Evolutionary conservation across 176 grass and related monocot species (phyloP), one percentile per base, ranked within the genome.

Genomic region (Alloteropsis semialata): DNA sequence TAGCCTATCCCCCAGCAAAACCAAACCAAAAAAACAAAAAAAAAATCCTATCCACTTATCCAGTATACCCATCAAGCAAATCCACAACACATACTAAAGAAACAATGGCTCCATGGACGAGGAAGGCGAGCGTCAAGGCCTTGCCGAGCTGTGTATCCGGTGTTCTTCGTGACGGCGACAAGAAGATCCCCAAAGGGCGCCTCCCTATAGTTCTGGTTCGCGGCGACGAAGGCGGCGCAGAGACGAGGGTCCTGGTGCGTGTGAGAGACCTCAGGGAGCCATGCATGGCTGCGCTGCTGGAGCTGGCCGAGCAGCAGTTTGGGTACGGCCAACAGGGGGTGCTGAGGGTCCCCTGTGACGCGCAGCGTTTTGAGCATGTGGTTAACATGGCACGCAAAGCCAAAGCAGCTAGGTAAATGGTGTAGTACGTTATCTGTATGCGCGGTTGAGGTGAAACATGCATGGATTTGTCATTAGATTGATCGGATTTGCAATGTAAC

Each of bases 301-400:
- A 79, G 59, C 16, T 79, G 43, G 43, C 76, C 18, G 76, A 46
- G 76, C 11, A 65, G 3, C 60, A 65, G 59, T 79, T 79, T n/a
- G 59, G 76, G 3, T 79, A 79, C 29, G 41, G 18, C 19, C 76
- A 79, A 5, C 42, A 50, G 19, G 76, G 59, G 19, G 29, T 79
- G 42, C 76, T 79, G 0, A 48, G 44, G 42, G 61, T 79, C 11
- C 76, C 59, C 10, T 78, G 76, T 49, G 76, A 64, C 19, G 27
- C 0, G 1, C 6, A 48, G 19, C 59, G 60, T 21, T 79, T 79
- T n/a, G 6, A 79, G 10, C 43, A 49, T n/a, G 61, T 79, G 28
- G 11, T 79, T 19, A 44, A 11, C 75, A 44, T 77, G 75, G 38
- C 55, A 18, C 38, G 37, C 14, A 43, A 77, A 5, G 17, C n/a